These are phyloP conservation scores for Myxozyma mucilagina DNA, from an alignment of 805 yeast species.

Conservation along the genomic window DNA sequence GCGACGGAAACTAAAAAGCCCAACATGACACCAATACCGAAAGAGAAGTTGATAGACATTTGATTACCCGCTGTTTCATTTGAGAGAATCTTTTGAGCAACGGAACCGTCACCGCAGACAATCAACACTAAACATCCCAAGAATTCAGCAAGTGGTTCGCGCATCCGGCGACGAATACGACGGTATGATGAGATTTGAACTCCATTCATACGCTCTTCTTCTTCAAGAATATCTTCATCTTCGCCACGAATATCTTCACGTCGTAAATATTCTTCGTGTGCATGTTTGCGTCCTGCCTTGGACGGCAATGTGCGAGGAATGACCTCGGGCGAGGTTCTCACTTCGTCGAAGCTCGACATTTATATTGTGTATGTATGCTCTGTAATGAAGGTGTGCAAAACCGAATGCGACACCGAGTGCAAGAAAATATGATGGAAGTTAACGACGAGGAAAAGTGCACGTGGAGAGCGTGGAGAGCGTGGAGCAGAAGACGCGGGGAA, in stretches of 20 bases:
- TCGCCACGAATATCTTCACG: constrained; percentile 22
- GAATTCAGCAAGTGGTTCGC: constrained; percentile 56
- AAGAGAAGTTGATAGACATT: constrained; percentile 48
- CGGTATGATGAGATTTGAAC: constrained; percentile 10
- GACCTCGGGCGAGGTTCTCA: neutral
- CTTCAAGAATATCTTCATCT: constrained; percentile 10
- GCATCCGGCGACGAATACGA: constrained; percentile 36
- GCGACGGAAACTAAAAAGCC: constrained; percentile 52
- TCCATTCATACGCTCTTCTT: constrained; percentile 11
- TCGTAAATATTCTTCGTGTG: constrained; percentile 15
- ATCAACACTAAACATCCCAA: constrained; percentile 52
- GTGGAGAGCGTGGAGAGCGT: neutral
- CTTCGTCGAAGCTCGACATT: constrained; percentile 1
- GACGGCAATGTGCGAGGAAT: constrained; percentile 5
- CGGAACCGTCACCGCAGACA: constrained; percentile 51
- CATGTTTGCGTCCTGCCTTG: neutral
- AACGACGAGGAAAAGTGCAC: neutral
- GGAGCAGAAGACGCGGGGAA: constrained; percentile 5
- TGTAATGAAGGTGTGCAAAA: too few species aligned
- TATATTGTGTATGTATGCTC: neutral
- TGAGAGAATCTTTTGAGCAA: constrained; percentile 48
- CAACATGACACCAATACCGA: constrained; percentile 57
- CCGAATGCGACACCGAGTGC: too few species aligned
- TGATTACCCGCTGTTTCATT: constrained; percentile 46
- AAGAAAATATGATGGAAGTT: neutral